Evolutionary conservation across 1,284 basidiomycete species (phyloP).

Genomic region (Sporisorium exsertum): DNA sequence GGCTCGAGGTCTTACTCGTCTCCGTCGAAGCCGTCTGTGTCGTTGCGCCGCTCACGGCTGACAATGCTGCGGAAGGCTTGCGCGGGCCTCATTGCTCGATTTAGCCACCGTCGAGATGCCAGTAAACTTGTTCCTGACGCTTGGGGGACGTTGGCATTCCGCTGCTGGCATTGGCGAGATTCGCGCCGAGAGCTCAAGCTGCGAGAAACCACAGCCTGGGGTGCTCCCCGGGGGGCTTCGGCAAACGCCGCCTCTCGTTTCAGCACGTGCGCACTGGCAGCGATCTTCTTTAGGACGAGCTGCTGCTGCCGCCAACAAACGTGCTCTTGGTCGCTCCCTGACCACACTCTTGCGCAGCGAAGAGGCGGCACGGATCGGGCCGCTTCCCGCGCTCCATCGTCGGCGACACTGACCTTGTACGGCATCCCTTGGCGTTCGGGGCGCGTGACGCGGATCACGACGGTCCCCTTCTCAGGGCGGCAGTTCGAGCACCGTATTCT

Average conservation of each 20-base stretch:
- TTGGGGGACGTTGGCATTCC: constrained; percentile 11
- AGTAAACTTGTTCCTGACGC: constrained; percentile 36
- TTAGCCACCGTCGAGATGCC: constrained; percentile 4
- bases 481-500: constrained; percentile 40
- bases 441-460: constrained; percentile 34
- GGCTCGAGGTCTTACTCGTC: constrained; percentile 20
- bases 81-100: neutral
- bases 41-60: constrained; percentile 1
- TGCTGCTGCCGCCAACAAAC: constrained; percentile 16
- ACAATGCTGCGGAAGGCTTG: constrained; percentile 21
- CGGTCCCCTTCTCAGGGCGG: constrained; percentile 34
- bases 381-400: neutral
- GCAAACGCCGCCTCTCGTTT: constrained; percentile 29
- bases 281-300: constrained; percentile 26
- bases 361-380: constrained; percentile 14
- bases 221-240: constrained; percentile 33
- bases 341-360: constrained; percentile 43
- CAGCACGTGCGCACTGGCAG: constrained; percentile 11
- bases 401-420: constrained; percentile 35
- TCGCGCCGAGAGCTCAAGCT: neutral
- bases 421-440: constrained; percentile 42
- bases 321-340: constrained; percentile 40
- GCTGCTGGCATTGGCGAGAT: neutral
- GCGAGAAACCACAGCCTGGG: constrained; percentile 13
- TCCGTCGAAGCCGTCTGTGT: constrained; percentile 3